A percentile compares a stretch with the other conserved stretches of the same genome.
Conservation (phyloP, 805 yeast genomes). For the Kluyveromyces siamensis region DNA sequence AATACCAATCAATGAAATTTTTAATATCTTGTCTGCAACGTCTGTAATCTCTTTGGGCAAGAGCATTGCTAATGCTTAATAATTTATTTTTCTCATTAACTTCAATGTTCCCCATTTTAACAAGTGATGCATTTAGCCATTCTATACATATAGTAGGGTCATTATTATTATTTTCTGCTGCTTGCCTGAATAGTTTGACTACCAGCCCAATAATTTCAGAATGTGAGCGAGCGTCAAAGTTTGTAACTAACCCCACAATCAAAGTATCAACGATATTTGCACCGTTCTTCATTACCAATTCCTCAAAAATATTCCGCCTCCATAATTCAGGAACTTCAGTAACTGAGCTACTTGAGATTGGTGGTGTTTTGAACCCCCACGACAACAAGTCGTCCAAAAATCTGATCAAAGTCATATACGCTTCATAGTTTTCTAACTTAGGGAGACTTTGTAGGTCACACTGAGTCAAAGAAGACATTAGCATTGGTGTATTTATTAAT, state of each 20-base stretch:
- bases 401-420: slow-evolving; percentile 61
- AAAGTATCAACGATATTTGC: slow-evolving; percentile 41
- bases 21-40: slow-evolving; percentile 62
- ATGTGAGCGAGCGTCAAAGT: slow-evolving; percentile 60
- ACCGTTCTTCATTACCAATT: slow-evolving; percentile 47
- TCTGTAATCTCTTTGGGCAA: slow-evolving; percentile 61
- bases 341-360: slow-evolving; percentile 53
- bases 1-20: slow-evolving; percentile 78
- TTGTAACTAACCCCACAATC: slow-evolving; percentile 58
- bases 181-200: slow-evolving; percentile 50
- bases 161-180: slow-evolving; percentile 37
- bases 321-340: slow-evolving; percentile 48
- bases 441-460: slow-evolving; percentile 43
- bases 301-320: slow-evolving; percentile 37
- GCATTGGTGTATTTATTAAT: slow-evolving; percentile 28
- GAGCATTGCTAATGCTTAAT: slow-evolving; percentile 45
- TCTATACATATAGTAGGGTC: slow-evolving; percentile 29
- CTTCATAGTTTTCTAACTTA: slow-evolving; percentile 58
- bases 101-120: slow-evolving; percentile 50
- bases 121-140: slow-evolving; percentile 56
- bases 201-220: slow-evolving; percentile 70
- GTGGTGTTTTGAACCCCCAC: slow-evolving; percentile 79
- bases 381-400: slow-evolving; percentile 72
- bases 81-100: slow-evolving; percentile 61
- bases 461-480: slow-evolving; percentile 46